Evolutionary conservation across 2,329 filamentous ascomycete species (phyloP), one percentile per base, ranked within the genome.

Genomic region (Beauveria bassiana): DNA sequence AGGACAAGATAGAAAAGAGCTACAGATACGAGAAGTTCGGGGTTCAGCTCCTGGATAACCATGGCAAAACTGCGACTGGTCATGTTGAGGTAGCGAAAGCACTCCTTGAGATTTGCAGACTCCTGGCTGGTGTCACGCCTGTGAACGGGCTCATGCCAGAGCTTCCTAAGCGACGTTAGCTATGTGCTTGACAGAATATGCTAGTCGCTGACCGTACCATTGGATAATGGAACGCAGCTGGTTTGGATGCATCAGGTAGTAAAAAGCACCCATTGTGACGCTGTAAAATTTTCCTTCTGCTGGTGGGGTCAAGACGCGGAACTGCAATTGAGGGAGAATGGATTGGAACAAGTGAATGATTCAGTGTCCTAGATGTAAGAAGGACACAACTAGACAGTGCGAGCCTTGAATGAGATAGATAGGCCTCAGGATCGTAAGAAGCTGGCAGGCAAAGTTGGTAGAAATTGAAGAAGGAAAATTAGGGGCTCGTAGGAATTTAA

Each of bases 81-180:
- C 79, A 89, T 67, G 69, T 93, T 82, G 66, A 99, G 85, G 74
- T 89, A 91, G 66, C 89, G 79, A 79, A 96, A 98, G 80, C 95
- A 98, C 80, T 86, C 81, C 74, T 85, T 84, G 64, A 96, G 82
- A 18, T 88, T 88, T 59, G 81, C 78, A 31, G 86, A 81, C 76
- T 98, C 95, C 67, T 90, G 90, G 64, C 81, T 79, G 65, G 85
- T 81, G 70, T 96, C 84, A 71, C 93, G 90, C 72, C 82, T 84
- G 79, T 98, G 91, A 22, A 96, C 91, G 14, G 95, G 89, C 66
- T 96, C 91, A 78, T 98, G 95, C 92, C 93, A 98, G 68, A 96
- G 79, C 79, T 96, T 96, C 92, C 92, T 96, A 54, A 64, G 31
- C 45, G 38, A 50, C 58, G 69, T 69, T 57, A 71, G 68, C 62